A percentile compares a stretch with the other conserved stretches of the same genome.
phyloP scores from a whole-genome alignment of 1,284 basidiomycete genomes.

The Trichosporon coremiiforme region DNA sequence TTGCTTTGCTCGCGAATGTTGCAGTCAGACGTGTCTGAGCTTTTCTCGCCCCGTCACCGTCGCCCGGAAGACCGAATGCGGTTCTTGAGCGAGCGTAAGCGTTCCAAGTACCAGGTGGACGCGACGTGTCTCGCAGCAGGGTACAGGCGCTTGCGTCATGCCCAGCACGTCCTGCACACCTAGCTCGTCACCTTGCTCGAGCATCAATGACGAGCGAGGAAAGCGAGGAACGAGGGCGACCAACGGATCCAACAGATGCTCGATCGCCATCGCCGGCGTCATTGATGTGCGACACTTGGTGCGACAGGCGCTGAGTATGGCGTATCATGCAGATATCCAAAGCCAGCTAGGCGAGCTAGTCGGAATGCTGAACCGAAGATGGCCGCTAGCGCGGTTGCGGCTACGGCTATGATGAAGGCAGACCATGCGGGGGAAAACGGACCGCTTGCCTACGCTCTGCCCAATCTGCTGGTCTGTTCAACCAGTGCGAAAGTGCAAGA shows the following conservation, averaged over 20 bases:
- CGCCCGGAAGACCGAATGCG: neutral
- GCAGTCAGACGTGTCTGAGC: neutral
- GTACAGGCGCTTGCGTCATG: constrained; percentile 1
- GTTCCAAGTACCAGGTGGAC: neutral
- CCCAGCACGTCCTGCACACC: neutral
- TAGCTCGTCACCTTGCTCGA: too few relatives aligned
- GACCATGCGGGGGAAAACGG: neutral
- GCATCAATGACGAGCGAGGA: neutral
- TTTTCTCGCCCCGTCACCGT: neutral
- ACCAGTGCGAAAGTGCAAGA: neutral
- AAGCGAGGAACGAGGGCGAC: neutral
- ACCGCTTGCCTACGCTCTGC: neutral
- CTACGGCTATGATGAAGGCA: neutral
- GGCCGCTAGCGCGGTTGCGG: too few relatives aligned
- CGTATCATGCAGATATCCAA: neutral
- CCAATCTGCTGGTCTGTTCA: neutral
- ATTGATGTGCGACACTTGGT: constrained; percentile 8
- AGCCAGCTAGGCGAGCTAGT: neutral
- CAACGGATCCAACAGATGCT: neutral
- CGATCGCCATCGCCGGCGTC: constrained; percentile 6
- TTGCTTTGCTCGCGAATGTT: neutral
- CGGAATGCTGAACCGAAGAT: neutral
- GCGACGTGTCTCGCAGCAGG: constrained; percentile 3
- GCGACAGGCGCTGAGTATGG: constrained; percentile 1
- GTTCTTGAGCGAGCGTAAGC: constrained; percentile 10